phyloP scores from a whole-genome alignment of 2,329 filamentous ascomycete genomes.

The Fusarium temperatum region DNA sequence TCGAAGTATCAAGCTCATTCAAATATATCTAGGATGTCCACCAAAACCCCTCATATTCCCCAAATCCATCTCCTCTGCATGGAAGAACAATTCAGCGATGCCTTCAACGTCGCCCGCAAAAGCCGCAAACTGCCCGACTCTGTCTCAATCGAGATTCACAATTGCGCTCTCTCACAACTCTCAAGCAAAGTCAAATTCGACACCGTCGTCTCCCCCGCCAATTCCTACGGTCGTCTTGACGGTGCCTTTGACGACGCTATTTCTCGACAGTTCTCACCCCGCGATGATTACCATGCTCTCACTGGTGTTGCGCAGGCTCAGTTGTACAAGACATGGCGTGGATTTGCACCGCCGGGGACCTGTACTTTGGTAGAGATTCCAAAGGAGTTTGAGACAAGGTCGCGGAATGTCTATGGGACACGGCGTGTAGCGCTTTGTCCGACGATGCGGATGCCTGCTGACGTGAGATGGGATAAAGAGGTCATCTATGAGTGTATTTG shows the following conservation, averaged over 20 bases:
- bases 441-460: constrained; percentile 59
- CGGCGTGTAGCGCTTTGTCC: constrained; percentile 60
- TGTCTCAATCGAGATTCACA: constrained; percentile 48
- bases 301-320: constrained; percentile 55
- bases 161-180: constrained; percentile 51
- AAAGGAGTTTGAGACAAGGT: constrained; percentile 43
- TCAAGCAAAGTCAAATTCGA: constrained; percentile 52
- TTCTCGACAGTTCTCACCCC: constrained; percentile 57
- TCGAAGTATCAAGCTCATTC: too few relatives aligned
- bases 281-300: constrained; percentile 56
- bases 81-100: constrained; percentile 17
- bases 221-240: constrained; percentile 63
- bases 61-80: constrained; percentile 31
- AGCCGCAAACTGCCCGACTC: constrained; percentile 42
- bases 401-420: constrained; percentile 53
- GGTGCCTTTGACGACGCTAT: constrained; percentile 65
- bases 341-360: constrained; percentile 60
- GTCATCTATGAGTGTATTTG: constrained; percentile 64
- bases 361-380: constrained; percentile 60
- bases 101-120: constrained; percentile 6
- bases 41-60: constrained; percentile 3
- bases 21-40: neutral
- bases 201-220: constrained; percentile 62
- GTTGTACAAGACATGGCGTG: constrained; percentile 58
- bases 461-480: constrained; percentile 59